Percentiles rank a stretch among this genome's conserved stretches.
Evolutionary conservation across 2,329 filamentous ascomycete species (phyloP).

Genomic region (Fusarium nygamai): DNA sequence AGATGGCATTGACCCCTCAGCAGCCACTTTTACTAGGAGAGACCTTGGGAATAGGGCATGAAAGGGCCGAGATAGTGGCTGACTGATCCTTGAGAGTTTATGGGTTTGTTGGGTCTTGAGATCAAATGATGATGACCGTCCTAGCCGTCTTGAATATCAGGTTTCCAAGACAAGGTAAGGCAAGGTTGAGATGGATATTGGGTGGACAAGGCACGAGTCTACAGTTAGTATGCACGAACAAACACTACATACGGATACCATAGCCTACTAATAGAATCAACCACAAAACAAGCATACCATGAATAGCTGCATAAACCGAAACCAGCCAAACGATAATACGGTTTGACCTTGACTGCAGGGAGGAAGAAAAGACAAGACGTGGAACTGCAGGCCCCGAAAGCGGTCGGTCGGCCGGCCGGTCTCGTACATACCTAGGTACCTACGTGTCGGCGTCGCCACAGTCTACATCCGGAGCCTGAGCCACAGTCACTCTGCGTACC

Average conservation of each 20-base stretch:
- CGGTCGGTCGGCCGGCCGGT: slow-evolving; percentile 1
- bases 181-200: background rate
- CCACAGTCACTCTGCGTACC: slow-evolving; percentile 8
- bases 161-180: background rate
- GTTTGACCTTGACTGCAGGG: slow-evolving; percentile 1
- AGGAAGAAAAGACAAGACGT: background rate
- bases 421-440: background rate
- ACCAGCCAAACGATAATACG: slow-evolving; percentile 12
- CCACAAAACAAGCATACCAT: background rate
- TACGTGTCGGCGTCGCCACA: slow-evolving; percentile 32
- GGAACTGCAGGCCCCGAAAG: slow-evolving; percentile 10
- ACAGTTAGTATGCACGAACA: no score
- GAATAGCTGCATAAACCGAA: slow-evolving; percentile 23
- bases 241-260: no score
- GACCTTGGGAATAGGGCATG: slow-evolving; percentile 3
- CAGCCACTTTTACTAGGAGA: background rate
- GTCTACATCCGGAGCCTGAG: slow-evolving; percentile 17
- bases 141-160: background rate
- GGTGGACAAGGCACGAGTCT: slow-evolving; percentile 3
- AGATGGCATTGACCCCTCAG: slow-evolving; percentile 21
- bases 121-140: slow-evolving; percentile 28
- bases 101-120: background rate
- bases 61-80: slow-evolving; percentile 13
- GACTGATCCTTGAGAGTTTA: background rate
- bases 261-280: background rate